Percentiles rank a stretch among this genome's conserved stretches.
phyloP scores from a whole-genome alignment of 1,284 basidiomycete genomes.

The Salmacisia buchloeana region DNA sequence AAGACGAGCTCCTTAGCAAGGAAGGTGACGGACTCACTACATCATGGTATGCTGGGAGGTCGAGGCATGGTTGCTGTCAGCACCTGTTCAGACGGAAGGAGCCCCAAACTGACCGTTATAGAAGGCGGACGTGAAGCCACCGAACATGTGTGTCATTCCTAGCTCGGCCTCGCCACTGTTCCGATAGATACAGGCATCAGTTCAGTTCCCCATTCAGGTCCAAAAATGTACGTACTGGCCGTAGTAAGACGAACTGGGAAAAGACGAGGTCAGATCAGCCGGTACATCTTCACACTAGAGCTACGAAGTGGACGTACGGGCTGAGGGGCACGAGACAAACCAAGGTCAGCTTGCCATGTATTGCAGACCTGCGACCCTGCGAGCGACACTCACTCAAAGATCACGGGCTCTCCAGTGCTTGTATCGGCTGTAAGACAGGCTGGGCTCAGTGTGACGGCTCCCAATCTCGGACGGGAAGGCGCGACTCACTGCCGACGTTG shows the following conservation, averaged over 20 bases:
- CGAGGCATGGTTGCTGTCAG: too few species aligned
- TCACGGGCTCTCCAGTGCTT: constrained; percentile 59
- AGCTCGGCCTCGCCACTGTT: constrained; percentile 65
- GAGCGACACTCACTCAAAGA: constrained; percentile 70
- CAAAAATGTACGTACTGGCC: background rate
- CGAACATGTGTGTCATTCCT: constrained; percentile 76
- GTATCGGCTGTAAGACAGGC: constrained; percentile 19
- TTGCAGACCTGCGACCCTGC: constrained; percentile 64
- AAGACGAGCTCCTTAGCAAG: background rate
- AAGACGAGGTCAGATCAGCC: background rate
- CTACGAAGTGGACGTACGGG: too few species aligned
- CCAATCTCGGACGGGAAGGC: too few species aligned
- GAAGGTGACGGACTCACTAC: constrained; percentile 30
- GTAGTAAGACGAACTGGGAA: constrained; percentile 50
- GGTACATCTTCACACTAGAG: too few species aligned
- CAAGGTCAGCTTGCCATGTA: background rate
- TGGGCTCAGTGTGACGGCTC: background rate
- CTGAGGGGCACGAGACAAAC: too few species aligned
- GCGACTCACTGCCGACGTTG: constrained; percentile 26
- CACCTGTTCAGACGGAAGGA: background rate
- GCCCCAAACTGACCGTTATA: constrained; percentile 52
- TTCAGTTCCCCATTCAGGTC: background rate
- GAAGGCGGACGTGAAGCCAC: constrained; percentile 66
- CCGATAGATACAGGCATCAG: background rate
- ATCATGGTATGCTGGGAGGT: constrained; percentile 59